Evolutionary conservation across 2,329 filamentous ascomycete genomes (phyloP).

Genomic region (Cadophora gregata): DNA sequence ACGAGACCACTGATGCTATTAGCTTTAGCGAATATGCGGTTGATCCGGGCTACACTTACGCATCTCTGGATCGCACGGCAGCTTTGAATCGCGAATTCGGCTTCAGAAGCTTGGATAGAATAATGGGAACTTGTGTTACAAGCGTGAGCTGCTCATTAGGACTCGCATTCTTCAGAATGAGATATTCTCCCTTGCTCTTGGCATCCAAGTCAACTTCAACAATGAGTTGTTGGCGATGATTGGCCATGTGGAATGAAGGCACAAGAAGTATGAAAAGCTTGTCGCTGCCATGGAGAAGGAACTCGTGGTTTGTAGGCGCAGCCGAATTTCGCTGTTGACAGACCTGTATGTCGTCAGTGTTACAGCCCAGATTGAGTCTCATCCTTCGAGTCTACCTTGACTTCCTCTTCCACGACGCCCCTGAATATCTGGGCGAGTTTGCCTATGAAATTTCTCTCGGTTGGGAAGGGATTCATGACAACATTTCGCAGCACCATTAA

Average conservation of each 20-base stretch:
- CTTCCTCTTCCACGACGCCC: constrained; percentile 10
- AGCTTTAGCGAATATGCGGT: neutral
- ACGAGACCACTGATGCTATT: neutral
- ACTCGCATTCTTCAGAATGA: constrained; percentile 3
- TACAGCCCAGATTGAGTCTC: neutral
- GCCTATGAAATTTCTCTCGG: constrained; percentile 11
- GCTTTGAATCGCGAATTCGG: constrained; percentile 8
- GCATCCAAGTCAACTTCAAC: constrained; percentile 13
- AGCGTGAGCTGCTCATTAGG: constrained; percentile 1
- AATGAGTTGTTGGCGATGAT: constrained; percentile 20
- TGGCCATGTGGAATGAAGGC: constrained; percentile 12
- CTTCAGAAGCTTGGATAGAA: constrained; percentile 14
- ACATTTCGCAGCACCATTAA: constrained; percentile 18
- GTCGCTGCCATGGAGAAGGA: constrained; percentile 16
- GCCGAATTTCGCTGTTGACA: constrained; percentile 17
- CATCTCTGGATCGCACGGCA: neutral
- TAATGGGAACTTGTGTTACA: neutral
- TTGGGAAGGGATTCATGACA: constrained; percentile 20
- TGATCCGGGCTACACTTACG: neutral
- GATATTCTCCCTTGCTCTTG: constrained; percentile 15
- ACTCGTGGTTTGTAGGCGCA: neutral
- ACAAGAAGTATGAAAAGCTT: constrained; percentile 15
- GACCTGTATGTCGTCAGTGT: neutral
- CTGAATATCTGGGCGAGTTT: constrained; percentile 14
- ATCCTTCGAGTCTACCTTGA: neutral